Evolutionary conservation across 2,329 filamentous ascomycete species (phyloP).

Genomic region (Plectosphaerella sp.): DNA sequence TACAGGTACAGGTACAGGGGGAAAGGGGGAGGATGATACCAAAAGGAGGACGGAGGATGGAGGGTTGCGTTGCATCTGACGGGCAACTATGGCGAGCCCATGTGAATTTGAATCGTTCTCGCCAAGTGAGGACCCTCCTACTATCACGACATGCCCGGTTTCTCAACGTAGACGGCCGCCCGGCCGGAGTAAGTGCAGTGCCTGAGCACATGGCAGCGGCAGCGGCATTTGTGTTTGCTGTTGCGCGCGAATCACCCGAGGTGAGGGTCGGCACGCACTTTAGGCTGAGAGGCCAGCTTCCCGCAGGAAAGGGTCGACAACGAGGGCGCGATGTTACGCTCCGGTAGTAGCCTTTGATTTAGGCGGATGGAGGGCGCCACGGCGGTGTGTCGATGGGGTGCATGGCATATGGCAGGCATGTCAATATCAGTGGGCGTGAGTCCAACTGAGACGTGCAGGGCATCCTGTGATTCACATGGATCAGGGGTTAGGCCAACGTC

Average conservation of each 20-base stretch:
- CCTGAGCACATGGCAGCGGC: too few species aligned
- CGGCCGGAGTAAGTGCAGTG: too few species aligned
- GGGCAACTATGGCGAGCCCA: too few species aligned
- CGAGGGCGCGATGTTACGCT: not conserved
- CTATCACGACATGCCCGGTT: too few species aligned
- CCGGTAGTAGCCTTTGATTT: not conserved
- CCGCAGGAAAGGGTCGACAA: not conserved
- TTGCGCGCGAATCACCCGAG: too few species aligned
- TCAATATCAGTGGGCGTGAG: not conserved
- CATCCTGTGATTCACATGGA: not conserved
- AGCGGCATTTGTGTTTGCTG: too few species aligned
- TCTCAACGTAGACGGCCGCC: too few species aligned
- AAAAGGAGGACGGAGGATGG: not conserved
- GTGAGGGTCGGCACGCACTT: not conserved
- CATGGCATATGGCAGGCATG: not conserved
- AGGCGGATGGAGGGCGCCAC: not conserved
- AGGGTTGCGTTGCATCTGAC: too few species aligned
- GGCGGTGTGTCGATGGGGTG: not conserved
- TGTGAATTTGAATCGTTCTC: too few species aligned
- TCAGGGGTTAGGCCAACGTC: too few species aligned
- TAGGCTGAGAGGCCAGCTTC: constrained; percentile 7
- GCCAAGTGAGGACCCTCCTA: not conserved
- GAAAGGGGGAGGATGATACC: not conserved
- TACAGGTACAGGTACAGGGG: too few species aligned
- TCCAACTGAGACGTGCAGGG: not conserved